Percentiles rank a stretch among this genome's conserved stretches.
Conservation (phyloP, 495 filamentous ascomycete species). For the Gamarada debralockiae region DNA sequence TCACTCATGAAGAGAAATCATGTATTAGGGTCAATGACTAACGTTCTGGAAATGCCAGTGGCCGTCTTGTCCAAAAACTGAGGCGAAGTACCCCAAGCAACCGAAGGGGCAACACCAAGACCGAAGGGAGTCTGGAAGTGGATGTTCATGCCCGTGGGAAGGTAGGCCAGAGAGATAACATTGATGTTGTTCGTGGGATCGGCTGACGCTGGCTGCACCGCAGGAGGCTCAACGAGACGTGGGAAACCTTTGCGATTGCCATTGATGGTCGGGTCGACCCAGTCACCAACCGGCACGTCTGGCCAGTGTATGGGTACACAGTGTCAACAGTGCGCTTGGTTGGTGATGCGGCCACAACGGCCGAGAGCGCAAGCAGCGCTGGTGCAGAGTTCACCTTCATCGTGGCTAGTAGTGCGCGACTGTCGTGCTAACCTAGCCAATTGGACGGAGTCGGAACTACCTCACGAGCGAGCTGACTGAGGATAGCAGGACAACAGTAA, state of each 20-base stretch:
- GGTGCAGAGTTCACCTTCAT: too few species aligned
- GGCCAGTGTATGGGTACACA: constrained; percentile 51
- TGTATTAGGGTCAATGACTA: too few species aligned
- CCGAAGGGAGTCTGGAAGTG: constrained; percentile 55
- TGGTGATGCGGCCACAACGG: too few species aligned
- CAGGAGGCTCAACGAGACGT: constrained; percentile 51
- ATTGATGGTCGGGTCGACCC: constrained; percentile 45
- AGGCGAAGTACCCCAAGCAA: constrained; percentile 37
- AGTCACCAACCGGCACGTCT: constrained; percentile 44
- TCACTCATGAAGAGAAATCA: too few species aligned
- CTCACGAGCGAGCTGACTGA: too few species aligned
- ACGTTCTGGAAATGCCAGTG: too few species aligned
- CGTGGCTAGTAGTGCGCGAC: too few species aligned
- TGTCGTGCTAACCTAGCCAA: too few species aligned
- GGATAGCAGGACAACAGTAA: too few species aligned
- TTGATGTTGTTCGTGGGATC: constrained; percentile 51
- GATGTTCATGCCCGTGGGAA: constrained; percentile 46
- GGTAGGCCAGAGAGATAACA: constrained; percentile 46
- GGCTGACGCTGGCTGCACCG: constrained; percentile 37
- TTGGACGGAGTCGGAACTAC: too few species aligned
- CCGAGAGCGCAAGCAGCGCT: too few species aligned
- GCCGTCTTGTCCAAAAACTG: constrained; percentile 29
- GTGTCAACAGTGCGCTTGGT: too few species aligned
- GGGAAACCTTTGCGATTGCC: constrained; percentile 50
- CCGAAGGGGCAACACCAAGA: constrained; percentile 34